phyloP scores from a whole-genome alignment of 31 red algal species.

The Porphyra umbilicalis region DNA sequence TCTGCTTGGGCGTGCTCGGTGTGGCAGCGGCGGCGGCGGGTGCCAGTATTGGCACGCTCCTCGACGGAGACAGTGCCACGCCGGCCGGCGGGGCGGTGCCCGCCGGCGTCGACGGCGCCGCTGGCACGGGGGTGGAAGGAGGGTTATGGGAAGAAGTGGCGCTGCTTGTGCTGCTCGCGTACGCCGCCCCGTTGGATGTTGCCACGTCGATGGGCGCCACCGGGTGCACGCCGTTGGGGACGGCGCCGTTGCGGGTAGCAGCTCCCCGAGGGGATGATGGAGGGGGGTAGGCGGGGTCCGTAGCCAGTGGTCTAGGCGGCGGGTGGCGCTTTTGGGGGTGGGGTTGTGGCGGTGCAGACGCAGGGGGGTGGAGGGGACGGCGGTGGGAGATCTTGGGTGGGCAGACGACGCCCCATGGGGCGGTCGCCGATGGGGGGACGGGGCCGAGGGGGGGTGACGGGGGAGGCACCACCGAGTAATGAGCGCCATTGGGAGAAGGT shows the following conservation, averaged over 20 bases:
- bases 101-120: background rate
- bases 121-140: background rate
- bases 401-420: background rate
- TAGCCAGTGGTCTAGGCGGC: background rate
- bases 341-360: background rate
- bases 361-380: background rate
- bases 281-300: background rate
- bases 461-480: background rate
- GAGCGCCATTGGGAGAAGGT: background rate
- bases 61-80: background rate
- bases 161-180: background rate
- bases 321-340: background rate
- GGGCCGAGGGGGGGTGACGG: background rate
- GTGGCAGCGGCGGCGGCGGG: background rate
- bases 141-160: background rate
- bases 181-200: background rate
- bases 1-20: background rate
- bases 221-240: background rate
- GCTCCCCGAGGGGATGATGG: background rate
- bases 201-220: background rate
- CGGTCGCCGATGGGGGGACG: background rate
- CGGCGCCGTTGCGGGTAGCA: background rate
- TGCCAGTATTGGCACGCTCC: background rate
- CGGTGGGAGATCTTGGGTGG: background rate
- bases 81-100: background rate